A percentile compares a stretch with the other conserved stretches of the same genome.
Conservation (phyloP, 805 yeast species). For the Priceomyces haplophilus region DNA sequence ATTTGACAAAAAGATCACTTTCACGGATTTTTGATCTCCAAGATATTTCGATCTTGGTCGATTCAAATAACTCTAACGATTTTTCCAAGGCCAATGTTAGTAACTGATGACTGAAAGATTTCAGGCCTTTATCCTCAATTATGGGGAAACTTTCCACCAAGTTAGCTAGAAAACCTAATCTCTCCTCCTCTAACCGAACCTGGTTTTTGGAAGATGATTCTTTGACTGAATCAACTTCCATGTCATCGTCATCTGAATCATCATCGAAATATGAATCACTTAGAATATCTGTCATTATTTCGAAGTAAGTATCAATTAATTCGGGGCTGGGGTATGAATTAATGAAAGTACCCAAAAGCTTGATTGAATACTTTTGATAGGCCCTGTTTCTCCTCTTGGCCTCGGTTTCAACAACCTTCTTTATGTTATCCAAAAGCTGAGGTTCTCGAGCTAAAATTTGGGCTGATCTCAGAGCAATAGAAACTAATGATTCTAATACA, state of each 20-base stretch:
- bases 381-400: constrained; percentile 61
- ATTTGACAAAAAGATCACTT: constrained; percentile 36
- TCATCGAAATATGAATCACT: constrained; percentile 38
- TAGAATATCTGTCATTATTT: constrained; percentile 30
- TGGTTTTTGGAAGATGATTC: constrained; percentile 39
- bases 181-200: constrained; percentile 48
- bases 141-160: constrained; percentile 29
- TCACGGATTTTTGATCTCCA: constrained; percentile 60
- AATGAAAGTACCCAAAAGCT: constrained; percentile 51
- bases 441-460: constrained; percentile 25
- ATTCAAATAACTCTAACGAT: constrained; percentile 19
- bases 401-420: constrained; percentile 52
- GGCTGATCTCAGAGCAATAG: constrained; percentile 48
- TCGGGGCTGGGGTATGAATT: constrained; percentile 29
- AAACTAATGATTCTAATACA: constrained; percentile 66
- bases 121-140: neutral
- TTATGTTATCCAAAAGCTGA: constrained; percentile 35
- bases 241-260: constrained; percentile 29
- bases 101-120: constrained; percentile 2
- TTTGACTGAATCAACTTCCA: constrained; percentile 16
- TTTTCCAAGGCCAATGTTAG: constrained; percentile 26
- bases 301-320: constrained; percentile 37
- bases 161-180: constrained; percentile 34
- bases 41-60: constrained; percentile 37
- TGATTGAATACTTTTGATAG: constrained; percentile 58